These are phyloP conservation scores for Candida pini DNA, from an alignment of 805 yeast genomes.

Conservation along the genomic window DNA sequence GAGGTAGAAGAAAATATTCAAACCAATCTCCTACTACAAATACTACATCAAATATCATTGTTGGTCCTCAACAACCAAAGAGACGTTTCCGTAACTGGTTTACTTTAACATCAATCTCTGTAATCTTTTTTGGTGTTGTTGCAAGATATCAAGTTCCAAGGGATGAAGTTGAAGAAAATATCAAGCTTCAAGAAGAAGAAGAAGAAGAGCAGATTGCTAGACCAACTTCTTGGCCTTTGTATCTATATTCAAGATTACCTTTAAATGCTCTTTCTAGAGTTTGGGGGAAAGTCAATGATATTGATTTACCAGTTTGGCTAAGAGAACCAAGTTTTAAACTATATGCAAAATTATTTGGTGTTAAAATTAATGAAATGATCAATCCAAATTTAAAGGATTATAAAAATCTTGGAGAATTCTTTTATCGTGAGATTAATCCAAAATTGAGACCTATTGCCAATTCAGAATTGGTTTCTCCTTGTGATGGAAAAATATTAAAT, in stretches of 20 bases:
- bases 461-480: constrained; percentile 74
- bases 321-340: constrained; percentile 76
- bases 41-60: constrained; percentile 1
- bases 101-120: constrained; percentile 47
- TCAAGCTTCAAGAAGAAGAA: no score
- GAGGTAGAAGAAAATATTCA: constrained; percentile 7
- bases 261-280: constrained; percentile 83
- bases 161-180: constrained; percentile 1
- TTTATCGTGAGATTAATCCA: constrained; percentile 74
- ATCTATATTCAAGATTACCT: constrained; percentile 86
- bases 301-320: constrained; percentile 82
- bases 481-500: constrained; percentile 88
- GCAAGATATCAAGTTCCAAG: constrained; percentile 28
- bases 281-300: constrained; percentile 89
- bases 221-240: constrained; percentile 83
- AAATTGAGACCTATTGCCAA: constrained; percentile 75
- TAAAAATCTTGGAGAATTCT: constrained; percentile 82
- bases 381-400: constrained; percentile 74
- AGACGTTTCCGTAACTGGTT: constrained; percentile 37
- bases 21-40: constrained; percentile 3
- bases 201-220: constrained; percentile 32
- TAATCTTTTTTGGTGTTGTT: constrained; percentile 51
- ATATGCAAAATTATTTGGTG: constrained; percentile 80
- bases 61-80: constrained; percentile 8
- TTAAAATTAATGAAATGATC: constrained; percentile 79